Evolutionary conservation across 1,284 basidiomycete species (phyloP).

Genomic region (Pseudozyma thailandica): DNA sequence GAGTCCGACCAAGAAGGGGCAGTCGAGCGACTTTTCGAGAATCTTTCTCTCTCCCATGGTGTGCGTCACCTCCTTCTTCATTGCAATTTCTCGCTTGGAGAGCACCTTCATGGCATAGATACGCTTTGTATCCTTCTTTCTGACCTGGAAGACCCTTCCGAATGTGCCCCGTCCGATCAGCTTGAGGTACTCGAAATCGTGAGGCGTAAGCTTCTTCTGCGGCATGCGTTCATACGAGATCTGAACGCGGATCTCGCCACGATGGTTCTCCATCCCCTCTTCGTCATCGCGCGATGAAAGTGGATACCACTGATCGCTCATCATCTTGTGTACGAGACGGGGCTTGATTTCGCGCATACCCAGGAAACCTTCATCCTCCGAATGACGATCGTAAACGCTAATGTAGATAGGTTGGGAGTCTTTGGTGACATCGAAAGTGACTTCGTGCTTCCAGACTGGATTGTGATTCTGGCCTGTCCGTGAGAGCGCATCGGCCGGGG

Average conservation of each 20-base stretch:
- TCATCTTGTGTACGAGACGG: conserved; percentile 85
- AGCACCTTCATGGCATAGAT: conserved; percentile 99
- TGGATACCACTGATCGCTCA: conserved; percentile 98
- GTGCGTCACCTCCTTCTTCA: conserved; percentile 98
- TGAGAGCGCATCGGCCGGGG: conserved; percentile 41
- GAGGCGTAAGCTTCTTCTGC: conserved; percentile 66
- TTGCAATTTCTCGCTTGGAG: conserved; percentile 97
- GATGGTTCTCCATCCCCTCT: conserved; percentile 32
- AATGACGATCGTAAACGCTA: conserved; percentile 90
- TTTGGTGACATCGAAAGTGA: conserved; percentile 90
- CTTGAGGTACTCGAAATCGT: conserved; percentile 97
- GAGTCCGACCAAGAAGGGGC: conserved; percentile 96
- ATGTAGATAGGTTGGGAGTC: conserved; percentile 85
- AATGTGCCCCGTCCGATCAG: conserved; percentile 98
- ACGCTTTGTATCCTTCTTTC: conserved; percentile 95
- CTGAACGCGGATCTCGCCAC: conserved; percentile 92
- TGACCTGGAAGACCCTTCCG: conserved; percentile 96
- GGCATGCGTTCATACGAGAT: conserved; percentile 80
- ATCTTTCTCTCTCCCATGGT: conserved; percentile 99
- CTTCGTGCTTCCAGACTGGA: conserved; percentile 98
- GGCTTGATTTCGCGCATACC: conserved; percentile 93
- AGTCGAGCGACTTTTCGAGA: conserved; percentile 90
- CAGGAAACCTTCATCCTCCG: conserved; percentile 85
- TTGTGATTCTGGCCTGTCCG: conserved; percentile 74
- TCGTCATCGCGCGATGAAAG: conserved; percentile 70